Percentiles rank a stretch among this genome's conserved stretches.
phyloP scores from a whole-genome alignment of 257 asterid genomes.

The Solanum appendiculatum region DNA sequence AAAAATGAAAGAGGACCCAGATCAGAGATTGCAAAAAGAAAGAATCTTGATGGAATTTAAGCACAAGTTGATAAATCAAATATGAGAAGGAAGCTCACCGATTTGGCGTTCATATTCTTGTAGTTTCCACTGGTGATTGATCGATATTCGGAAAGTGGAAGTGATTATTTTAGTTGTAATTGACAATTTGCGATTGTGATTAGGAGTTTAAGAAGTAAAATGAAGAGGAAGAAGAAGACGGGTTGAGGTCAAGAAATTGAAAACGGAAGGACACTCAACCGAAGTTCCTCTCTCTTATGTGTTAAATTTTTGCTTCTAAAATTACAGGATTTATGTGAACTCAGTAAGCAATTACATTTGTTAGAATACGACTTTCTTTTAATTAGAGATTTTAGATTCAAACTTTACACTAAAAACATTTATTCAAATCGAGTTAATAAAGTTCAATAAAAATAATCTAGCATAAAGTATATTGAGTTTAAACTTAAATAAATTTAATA shows the following conservation, averaged over 20 bases:
- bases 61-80: neutral
- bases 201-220: neutral
- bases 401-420: too few relatives aligned
- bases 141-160: neutral
- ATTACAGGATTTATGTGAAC: neutral
- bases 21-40: neutral
- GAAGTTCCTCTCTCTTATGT: neutral
- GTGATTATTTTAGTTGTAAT: neutral
- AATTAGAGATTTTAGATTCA: too few relatives aligned
- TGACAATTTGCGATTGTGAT: neutral
- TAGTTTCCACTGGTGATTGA: constrained; percentile 47
- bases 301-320: neutral
- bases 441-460: too few relatives aligned
- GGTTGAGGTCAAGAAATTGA: too few relatives aligned
- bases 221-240: too few relatives aligned
- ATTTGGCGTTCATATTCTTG: constrained; percentile 66
- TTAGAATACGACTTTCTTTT: neutral
- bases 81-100: constrained; percentile 29
- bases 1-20: neutral
- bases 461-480: neutral
- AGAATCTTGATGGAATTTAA: neutral
- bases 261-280: neutral
- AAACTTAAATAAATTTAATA: too few relatives aligned
- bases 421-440: too few relatives aligned
- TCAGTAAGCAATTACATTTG: neutral